Evolutionary conservation across 2,329 filamentous ascomycete species (phyloP).

Genomic region (Metarhizium guizhouense): DNA sequence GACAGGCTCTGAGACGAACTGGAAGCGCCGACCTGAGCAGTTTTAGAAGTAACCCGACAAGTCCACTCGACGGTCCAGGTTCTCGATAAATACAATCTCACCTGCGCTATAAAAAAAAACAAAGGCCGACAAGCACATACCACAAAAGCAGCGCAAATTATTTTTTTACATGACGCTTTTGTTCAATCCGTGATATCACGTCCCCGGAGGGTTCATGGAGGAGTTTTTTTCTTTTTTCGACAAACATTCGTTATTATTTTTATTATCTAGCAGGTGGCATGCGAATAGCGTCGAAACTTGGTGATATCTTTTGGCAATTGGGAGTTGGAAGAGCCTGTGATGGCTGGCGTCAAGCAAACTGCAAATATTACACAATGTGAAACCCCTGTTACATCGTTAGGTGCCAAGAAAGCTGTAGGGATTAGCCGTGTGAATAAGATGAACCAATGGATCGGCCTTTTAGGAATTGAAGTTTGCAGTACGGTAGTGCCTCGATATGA

Average conservation of each 20-base stretch:
- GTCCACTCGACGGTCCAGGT: slow-evolving; percentile 39
- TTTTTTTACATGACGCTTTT: not conserved
- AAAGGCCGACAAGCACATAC: too few species aligned
- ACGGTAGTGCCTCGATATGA: not conserved
- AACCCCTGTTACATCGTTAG: not conserved
- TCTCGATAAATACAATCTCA: slow-evolving; percentile 15
- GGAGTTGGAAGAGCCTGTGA: slow-evolving; percentile 2
- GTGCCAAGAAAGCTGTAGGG: not conserved
- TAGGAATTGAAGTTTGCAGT: not conserved
- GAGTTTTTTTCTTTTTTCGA: slow-evolving; percentile 7
- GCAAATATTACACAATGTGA: not conserved
- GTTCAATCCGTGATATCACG: not conserved
- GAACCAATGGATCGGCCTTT: not conserved
- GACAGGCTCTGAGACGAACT: slow-evolving; percentile 76
- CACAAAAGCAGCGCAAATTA: too few species aligned
- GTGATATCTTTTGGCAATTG: slow-evolving; percentile 6
- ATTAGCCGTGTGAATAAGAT: not conserved
- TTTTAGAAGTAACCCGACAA: slow-evolving; percentile 46
- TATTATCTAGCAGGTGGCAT: not conserved
- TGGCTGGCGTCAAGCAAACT: slow-evolving; percentile 6
- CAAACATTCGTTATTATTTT: slow-evolving; percentile 4
- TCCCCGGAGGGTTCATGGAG: slow-evolving; percentile 1
- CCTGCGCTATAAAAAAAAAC: too few species aligned
- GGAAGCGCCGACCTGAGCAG: slow-evolving; percentile 68
- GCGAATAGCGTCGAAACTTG: slow-evolving; percentile 1